These are phyloP conservation scores for Penicillium cosmopolitanum DNA, from an alignment of 495 filamentous ascomycete species.

Conservation along the genomic window DNA sequence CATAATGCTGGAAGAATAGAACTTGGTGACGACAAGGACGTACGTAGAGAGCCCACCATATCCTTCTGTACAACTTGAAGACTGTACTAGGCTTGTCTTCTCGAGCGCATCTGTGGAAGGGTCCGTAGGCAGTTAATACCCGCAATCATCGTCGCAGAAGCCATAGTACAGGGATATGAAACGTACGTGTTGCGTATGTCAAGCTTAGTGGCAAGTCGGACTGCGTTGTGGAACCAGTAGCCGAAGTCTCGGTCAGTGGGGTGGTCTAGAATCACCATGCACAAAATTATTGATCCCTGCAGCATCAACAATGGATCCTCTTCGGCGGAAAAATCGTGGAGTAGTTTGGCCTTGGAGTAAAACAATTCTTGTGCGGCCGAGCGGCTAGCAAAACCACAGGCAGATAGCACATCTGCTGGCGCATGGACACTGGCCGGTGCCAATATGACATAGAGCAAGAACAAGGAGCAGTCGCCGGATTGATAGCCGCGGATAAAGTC, in stretches of 20 bases:
- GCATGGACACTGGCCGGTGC: constrained; percentile 2
- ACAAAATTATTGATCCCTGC: constrained; percentile 3
- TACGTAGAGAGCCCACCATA: constrained; percentile 9
- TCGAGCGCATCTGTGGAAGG: neutral
- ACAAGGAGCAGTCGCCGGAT: constrained; percentile 5
- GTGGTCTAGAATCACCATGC: constrained; percentile 2
- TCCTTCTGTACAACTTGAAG: constrained; percentile 1
- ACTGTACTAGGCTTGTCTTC: neutral
- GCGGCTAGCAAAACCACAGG: constrained; percentile 5
- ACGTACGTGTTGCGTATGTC: neutral
- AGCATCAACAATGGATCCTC: constrained; percentile 1
- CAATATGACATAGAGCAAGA: neutral
- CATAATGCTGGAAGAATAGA: neutral
- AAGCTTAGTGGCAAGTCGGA: constrained; percentile 6
- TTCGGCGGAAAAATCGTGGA: neutral
- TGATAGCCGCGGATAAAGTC: constrained; percentile 7
- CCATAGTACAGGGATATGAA: neutral
- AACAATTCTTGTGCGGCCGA: constrained; percentile 5
- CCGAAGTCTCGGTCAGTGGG: constrained; percentile 4
- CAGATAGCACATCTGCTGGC: constrained; percentile 1
- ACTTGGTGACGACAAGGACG: neutral
- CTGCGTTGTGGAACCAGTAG: constrained; percentile 6
- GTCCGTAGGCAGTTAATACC: neutral
- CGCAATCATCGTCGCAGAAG: neutral
- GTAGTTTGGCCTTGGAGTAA: constrained; percentile 4